Percentiles rank a stretch among this genome's conserved stretches.
These are phyloP conservation scores for Aspergillus indologenus DNA, from an alignment of 495 filamentous ascomycete species.

Conservation along the genomic window DNA sequence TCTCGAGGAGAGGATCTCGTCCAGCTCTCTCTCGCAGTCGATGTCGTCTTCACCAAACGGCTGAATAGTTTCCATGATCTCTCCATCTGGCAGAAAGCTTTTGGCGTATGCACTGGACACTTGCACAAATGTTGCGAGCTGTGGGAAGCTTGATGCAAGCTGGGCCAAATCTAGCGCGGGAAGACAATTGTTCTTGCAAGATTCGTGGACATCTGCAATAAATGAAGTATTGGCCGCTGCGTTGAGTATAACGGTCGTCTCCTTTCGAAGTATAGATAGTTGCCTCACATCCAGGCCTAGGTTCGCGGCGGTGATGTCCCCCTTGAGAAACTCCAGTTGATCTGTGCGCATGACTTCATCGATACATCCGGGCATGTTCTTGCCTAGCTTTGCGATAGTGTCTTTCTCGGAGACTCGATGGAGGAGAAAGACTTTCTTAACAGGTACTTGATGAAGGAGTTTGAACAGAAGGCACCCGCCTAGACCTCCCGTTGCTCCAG, in stretches of 20 bases:
- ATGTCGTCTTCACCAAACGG: conserved; percentile 10
- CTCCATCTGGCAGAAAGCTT: conserved; percentile 15
- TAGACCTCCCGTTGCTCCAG: conserved; percentile 23
- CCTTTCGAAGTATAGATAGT: conserved; percentile 6
- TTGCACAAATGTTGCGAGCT: conserved; percentile 13
- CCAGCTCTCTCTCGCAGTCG: neutral
- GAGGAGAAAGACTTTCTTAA: conserved; percentile 18
- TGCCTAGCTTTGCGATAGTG: conserved; percentile 17
- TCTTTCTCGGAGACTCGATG: conserved; percentile 11
- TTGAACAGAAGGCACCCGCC: conserved; percentile 27
- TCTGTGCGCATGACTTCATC: conserved; percentile 15
- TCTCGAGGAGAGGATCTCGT: neutral
- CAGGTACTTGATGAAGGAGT: conserved; percentile 20
- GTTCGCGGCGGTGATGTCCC: conserved; percentile 15
- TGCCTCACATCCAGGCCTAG: conserved; percentile 8
- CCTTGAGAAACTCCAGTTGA: conserved; percentile 19
- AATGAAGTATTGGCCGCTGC: conserved; percentile 20
- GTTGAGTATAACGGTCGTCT: conserved; percentile 17
- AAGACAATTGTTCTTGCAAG: conserved; percentile 17
- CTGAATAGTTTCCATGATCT: neutral
- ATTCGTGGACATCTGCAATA: conserved; percentile 2
- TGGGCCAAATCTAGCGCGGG: neutral
- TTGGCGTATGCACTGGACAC: conserved; percentile 15
- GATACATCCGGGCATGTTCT: conserved; percentile 19
- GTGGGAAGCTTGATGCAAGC: conserved; percentile 8